Evolutionary conservation across 805 yeast genomes (phyloP).

Genomic region (Candida parachauliodes): DNA sequence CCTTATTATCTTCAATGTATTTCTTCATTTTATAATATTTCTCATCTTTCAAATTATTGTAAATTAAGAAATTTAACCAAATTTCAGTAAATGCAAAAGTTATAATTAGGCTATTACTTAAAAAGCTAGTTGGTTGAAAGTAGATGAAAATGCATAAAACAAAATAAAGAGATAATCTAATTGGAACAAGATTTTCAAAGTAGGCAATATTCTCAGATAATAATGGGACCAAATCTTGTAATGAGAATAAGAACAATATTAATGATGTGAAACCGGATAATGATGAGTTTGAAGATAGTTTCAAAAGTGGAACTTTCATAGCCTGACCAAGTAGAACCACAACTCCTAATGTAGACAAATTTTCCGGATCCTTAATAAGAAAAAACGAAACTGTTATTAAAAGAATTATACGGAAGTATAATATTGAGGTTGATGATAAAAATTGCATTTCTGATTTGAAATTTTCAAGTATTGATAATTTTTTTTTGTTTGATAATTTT

Average conservation of each 20-base stretch:
- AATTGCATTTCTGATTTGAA: slow-evolving; percentile 55
- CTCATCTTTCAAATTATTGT: slow-evolving; percentile 62
- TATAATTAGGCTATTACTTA: slow-evolving; percentile 65
- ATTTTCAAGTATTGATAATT: too few species aligned
- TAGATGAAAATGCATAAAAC: slow-evolving; percentile 48
- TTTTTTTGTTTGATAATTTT: neutral
- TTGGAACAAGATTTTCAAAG: slow-evolving; percentile 60
- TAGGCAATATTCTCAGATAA: slow-evolving; percentile 44
- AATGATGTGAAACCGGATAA: slow-evolving; percentile 49
- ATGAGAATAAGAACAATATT: slow-evolving; percentile 40
- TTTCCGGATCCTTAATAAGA: slow-evolving; percentile 46
- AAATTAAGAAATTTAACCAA: slow-evolving; percentile 65
- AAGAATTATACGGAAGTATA: slow-evolving; percentile 45
- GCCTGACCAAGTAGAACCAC: slow-evolving; percentile 56
- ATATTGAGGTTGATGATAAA: slow-evolving; percentile 46
- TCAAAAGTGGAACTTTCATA: slow-evolving; percentile 44
- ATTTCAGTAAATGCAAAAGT: slow-evolving; percentile 59
- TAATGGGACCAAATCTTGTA: slow-evolving; percentile 59
- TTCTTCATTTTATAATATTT: slow-evolving; percentile 46
- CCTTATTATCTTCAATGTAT: slow-evolving; percentile 37
- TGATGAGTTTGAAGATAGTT: slow-evolving; percentile 35
- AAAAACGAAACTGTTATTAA: slow-evolving; percentile 43
- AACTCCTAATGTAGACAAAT: slow-evolving; percentile 43
- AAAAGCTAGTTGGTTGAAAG: slow-evolving; percentile 36
- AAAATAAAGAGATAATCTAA: slow-evolving; percentile 51